These are phyloP conservation scores for Nothomitra cinnamomea DNA, from an alignment of 2,329 filamentous ascomycete species.

Conservation along the genomic window DNA sequence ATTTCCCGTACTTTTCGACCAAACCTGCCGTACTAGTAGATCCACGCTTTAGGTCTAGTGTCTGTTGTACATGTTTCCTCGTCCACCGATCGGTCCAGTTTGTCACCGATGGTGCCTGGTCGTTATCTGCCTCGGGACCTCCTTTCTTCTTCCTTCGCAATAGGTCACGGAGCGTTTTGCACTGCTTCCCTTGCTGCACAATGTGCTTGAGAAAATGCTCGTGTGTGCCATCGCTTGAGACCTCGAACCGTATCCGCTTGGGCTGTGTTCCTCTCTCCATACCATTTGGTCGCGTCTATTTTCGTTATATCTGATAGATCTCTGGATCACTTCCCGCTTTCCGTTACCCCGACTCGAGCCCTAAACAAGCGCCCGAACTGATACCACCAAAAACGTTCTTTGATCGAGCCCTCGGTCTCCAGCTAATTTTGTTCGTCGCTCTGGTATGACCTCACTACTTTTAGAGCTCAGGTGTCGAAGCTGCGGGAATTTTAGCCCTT, in stretches of 20 bases:
- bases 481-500: no score
- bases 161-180: constrained; percentile 76
- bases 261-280: no score
- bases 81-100: constrained; percentile 91
- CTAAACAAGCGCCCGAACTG: no score
- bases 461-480: no score
- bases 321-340: no score
- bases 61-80: constrained; percentile 62
- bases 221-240: constrained; percentile 51
- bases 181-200: constrained; percentile 84
- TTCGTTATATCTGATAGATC: no score
- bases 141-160: constrained; percentile 70
- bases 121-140: constrained; percentile 37
- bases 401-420: no score
- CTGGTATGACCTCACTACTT: no score
- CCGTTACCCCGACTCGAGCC: no score
- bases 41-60: constrained; percentile 56
- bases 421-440: no score
- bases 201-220: constrained; percentile 79
- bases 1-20: constrained; percentile 95
- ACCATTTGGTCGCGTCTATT: no score
- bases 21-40: constrained; percentile 61
- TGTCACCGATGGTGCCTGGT: constrained; percentile 76
- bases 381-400: no score
- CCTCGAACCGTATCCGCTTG: constrained; percentile 44